These are phyloP conservation scores for Dichotomopilus funicola DNA, from an alignment of 2,329 filamentous ascomycete genomes.

Conservation along the genomic window DNA sequence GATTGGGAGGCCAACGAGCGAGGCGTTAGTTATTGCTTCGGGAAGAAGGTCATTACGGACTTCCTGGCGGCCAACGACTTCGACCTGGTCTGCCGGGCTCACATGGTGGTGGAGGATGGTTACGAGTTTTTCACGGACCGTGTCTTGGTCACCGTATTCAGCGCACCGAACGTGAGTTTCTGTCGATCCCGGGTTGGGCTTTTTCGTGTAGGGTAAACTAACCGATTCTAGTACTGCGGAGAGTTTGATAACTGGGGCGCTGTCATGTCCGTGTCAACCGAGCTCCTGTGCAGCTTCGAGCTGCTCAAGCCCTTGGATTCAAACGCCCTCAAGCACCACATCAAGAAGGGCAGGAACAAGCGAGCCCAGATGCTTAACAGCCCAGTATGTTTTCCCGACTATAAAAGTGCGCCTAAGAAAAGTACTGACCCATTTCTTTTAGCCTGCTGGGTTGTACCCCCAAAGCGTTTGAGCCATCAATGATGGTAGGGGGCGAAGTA, in stretches of 20 bases:
- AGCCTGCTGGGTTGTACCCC: constrained; percentile 51
- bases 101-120: constrained; percentile 99
- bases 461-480: constrained; percentile 42
- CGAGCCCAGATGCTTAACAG: constrained; percentile 93
- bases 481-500: not conserved
- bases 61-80: constrained; percentile 94
- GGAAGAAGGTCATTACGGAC: constrained; percentile 95
- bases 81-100: constrained; percentile 90
- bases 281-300: constrained; percentile 94
- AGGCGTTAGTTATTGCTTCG: constrained; percentile 97
- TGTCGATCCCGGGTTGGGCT: not conserved
- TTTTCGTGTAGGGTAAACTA: constrained; percentile 6
- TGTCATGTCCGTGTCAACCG: constrained; percentile 93
- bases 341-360: constrained; percentile 96
- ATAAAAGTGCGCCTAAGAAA: constrained; percentile 2
- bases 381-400: constrained; percentile 59
- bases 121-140: constrained; percentile 98
- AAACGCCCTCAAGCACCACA: constrained; percentile 93
- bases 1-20: constrained; percentile 98
- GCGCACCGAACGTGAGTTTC: constrained; percentile 84
- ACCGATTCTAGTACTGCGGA: constrained; percentile 71
- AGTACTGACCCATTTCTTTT: not conserved
- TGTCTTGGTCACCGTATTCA: constrained; percentile 93
- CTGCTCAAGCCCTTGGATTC: constrained; percentile 94
- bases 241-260: constrained; percentile 99